A percentile compares a stretch with the other conserved stretches of the same genome.
phyloP scores from a whole-genome alignment of 345 rosid genomes.

The Sonneratia caseolaris region DNA sequence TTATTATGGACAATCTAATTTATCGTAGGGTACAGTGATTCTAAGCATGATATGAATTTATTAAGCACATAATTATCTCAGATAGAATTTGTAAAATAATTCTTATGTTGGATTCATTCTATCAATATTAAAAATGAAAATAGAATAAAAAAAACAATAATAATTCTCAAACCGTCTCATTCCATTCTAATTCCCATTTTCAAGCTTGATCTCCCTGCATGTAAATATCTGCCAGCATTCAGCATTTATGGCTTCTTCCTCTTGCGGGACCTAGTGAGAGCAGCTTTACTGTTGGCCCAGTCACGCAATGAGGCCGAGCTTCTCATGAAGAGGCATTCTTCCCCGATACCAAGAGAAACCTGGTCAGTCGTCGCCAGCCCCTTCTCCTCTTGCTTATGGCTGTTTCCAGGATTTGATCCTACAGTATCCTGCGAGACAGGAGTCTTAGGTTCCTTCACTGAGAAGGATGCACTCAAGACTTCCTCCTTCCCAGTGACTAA shows the following conservation, averaged over 20 bases:
- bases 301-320: conserved; percentile 60
- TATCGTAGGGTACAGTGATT: no score
- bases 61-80: no score
- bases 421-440: background rate
- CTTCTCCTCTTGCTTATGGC: conserved; percentile 14
- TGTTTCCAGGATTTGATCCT: background rate
- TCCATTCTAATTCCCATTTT: no score
- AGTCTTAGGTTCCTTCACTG: background rate
- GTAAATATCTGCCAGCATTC: background rate
- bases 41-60: no score
- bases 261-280: conserved; percentile 40
- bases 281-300: conserved; percentile 61
- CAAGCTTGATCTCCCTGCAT: background rate
- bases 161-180: no score
- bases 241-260: conserved; percentile 19
- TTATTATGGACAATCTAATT: no score
- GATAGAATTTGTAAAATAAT: no score
- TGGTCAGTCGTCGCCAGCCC: conserved; percentile 9
- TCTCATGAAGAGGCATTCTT: conserved; percentile 65
- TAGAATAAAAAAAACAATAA: no score
- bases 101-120: no score
- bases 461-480: background rate
- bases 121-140: no score
- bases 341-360: conserved; percentile 24
- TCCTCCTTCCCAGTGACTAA: conserved; percentile 8